Base-by-base conservation (phyloP, 768 basidiomycete genomes). In the Lactarius vividus region DNA sequence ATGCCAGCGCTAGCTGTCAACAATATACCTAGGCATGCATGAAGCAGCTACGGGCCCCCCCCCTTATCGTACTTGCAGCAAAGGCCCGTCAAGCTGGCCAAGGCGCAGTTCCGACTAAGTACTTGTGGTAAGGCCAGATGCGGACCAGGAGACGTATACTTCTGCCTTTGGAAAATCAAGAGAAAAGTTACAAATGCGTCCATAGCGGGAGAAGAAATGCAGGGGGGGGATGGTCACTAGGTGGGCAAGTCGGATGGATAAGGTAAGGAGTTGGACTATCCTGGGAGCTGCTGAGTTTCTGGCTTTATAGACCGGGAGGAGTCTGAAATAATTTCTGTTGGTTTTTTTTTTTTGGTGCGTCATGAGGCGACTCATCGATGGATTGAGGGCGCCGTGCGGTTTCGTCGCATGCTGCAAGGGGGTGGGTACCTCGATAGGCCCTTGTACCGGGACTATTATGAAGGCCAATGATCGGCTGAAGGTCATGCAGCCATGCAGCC, bases 321-420 rank as follows among this genome's bases (percentile, higher is more conserved):
- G 66, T 56, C 42, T 55, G 61, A 67, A 66, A 28, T 35, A 66
- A 28, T 35, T 59, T 57, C 55, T 2, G n/a, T 26, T 23, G 23
- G 5, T 20, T 20, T 56, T 44, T 52, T 40, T 62, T 62, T 62
- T 62, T 62, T 52, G 31, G 44, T 54, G 57, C 44, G 54, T 63
- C 66, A 59, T 67, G 61, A 59, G 65, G 65, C 39, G 13, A 15
- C 53, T 46, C 61, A 67, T 67, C 61, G 66, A 67, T 67, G 61
- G 66, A 55, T 37, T 54, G 52, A 57, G 52, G 39, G 26, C 20
- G 35, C 35, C 35, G 35, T 37, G 46, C 46, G 46, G 31, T 33
- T 46, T 29, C 57, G 40, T 33, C 49, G 49, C 44, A 33, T 56
- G 61, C 57, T 46, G 52, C 57, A 52, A 59, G 53, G 61, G 65